Evolutionary conservation across 164 flowering plant species (phyloP), one percentile per base, ranked within the genome.

Genomic region (Aristolochia californica): DNA sequence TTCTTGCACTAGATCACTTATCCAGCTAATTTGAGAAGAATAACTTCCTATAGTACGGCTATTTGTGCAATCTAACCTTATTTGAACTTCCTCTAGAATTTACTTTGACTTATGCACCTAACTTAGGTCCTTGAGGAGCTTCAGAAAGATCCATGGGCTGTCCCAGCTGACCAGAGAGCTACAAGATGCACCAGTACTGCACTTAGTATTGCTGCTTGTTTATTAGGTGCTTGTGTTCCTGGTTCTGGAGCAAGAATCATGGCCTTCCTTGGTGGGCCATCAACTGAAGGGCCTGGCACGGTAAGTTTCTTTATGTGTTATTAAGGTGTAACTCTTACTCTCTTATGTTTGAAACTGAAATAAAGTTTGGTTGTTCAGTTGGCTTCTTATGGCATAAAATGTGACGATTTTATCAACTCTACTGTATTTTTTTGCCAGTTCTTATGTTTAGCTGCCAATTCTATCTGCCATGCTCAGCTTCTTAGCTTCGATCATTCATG

Each of bases 211-310:
- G 97, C 97, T 61, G 86, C 98, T 38, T 63, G 86, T 70, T 70
- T 93, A 69, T 67, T 93, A 62, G 97, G 98, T 52, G 84, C 82
- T 12, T 93, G 98, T 60, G 93, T 93, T 60, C 98, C 98, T 63
- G 98, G 98, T 48, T 82, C 86, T 60, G 94, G 89, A 24, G 97
- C 94, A 30, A 81, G 98, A 66, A 88, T 93, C 54, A 79, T 93
- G 94, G 89, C 97, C 45, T 93, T 93, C 66, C 63, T 85, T 63
- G 96, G 97, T 48, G 99, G 99, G 21, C 99, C 99, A 24, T 66
- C 97, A 12, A 89, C 99, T 8, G 97, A 93, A 75, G 99, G 99
- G 4, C 72, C 78, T 23, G 96, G 85, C 45, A 74, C 96, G 67
- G 99, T 93, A 78, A 89, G 93, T 67, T 59, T 40, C 61, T 15